Base-by-base conservation (phyloP, 208 protist species). In the Blastocrithidia nonstop region DNA sequence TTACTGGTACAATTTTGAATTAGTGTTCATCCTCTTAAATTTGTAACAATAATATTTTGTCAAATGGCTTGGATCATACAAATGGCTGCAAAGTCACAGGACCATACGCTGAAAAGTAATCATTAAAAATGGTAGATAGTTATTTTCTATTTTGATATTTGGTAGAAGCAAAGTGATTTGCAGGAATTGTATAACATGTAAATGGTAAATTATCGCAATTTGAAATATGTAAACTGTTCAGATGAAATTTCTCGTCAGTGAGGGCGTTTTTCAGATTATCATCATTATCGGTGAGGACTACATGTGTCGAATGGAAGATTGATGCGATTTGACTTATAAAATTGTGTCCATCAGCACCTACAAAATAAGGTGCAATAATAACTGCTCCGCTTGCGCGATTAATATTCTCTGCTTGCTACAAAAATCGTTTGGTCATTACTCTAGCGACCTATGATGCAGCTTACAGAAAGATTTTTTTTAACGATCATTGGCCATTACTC, bases 211-310 rank as follows among this genome's bases (percentile, higher is more conserved):
- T n/a, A n/a, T n/a, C n/a, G n/a, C n/a, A n/a, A n/a, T n/a, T n/a
- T n/a, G n/a, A n/a, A n/a, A n/a, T n/a, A n/a, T n/a, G n/a, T n/a
- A n/a, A n/a, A n/a, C n/a, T n/a, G n/a, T n/a, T n/a, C n/a, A n/a
- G n/a, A n/a, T n/a, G n/a, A n/a, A n/a, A n/a, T n/a, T n/a, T n/a
- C n/a, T n/a, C n/a, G n/a, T n/a, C n/a, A n/a, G n/a, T n/a, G n/a
- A n/a, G n/a, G n/a, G n/a, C n/a, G n/a, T n/a, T n/a, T 51, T 70
- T 62, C 46, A 92, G 88, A 19, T 86, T 38, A 41, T 63, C 73
- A 43, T 92, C 78, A 45, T 92, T 78, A 6, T 72, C 75, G 11
- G 80, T 36, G 47, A 65, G 78, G 13, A 92, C 43, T 29, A 88
- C 65, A 48, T 78, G 62, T 6, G 69, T 69, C n/a, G 81, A 45